Conservation (phyloP, 495 filamentous ascomycete genomes). For the Umbilicaria muhlenbergii region DNA sequence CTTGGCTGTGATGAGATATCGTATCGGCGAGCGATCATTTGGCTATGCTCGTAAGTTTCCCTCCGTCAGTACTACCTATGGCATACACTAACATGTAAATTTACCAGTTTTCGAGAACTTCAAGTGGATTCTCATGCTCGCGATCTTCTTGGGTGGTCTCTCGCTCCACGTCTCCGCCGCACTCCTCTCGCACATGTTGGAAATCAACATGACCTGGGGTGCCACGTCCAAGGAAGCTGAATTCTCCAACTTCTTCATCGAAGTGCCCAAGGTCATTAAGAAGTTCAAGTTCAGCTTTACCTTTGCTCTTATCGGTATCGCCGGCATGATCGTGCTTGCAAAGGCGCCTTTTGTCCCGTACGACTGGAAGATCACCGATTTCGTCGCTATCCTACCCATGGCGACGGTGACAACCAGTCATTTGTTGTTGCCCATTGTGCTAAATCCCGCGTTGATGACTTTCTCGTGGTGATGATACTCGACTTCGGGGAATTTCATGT, state of each 20-base stretch:
- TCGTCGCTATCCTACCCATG: conserved; percentile 72
- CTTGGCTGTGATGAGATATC: conserved; percentile 31
- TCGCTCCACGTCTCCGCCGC: conserved; percentile 29
- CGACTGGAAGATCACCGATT: conserved; percentile 55
- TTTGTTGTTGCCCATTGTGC: conserved; percentile 51
- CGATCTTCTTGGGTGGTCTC: conserved; percentile 33
- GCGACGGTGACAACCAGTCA: conserved; percentile 54
- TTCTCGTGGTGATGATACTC: conserved; percentile 48
- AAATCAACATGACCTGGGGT: conserved; percentile 32
- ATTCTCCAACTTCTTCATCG: conserved; percentile 66
- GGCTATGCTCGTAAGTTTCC: conserved; percentile 5
- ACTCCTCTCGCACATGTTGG: conserved; percentile 34
- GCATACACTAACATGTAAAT: conserved; percentile 2
- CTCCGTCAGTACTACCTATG: not conserved
- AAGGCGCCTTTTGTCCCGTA: conserved; percentile 44
- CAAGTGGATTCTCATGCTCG: conserved; percentile 36
- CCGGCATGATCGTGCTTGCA: conserved; percentile 53
- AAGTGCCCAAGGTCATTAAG: conserved; percentile 60
- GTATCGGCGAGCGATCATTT: conserved; percentile 22
- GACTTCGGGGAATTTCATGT: no score
- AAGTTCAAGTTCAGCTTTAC: conserved; percentile 64
- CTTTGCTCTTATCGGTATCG: conserved; percentile 45
- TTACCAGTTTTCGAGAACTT: conserved; percentile 49
- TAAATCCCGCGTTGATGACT: conserved; percentile 70
- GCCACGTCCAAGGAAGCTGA: conserved; percentile 39